Conservation (phyloP, 306 rosid species). For the Phaseolus lunatus region DNA sequence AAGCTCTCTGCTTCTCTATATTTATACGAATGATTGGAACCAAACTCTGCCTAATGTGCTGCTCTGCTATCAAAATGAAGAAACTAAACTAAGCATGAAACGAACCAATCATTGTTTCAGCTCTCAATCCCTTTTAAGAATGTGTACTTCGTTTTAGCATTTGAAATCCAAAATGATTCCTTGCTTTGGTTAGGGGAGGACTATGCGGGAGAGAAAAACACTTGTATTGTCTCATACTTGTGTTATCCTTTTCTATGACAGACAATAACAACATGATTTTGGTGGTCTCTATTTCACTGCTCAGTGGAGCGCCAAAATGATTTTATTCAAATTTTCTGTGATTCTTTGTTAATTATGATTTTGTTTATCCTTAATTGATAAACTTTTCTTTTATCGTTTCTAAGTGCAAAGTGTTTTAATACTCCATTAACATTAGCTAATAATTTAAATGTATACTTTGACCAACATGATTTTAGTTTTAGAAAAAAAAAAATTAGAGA, state of each 20-base stretch:
- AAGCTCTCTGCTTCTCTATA: conserved; percentile 28
- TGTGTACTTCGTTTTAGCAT: conserved; percentile 30
- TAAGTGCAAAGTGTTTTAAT: neutral
- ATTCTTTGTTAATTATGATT: neutral
- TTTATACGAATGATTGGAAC: neutral
- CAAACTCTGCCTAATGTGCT: neutral
- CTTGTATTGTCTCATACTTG: neutral
- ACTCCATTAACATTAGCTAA: too few species aligned
- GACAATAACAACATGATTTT: conserved; percentile 5
- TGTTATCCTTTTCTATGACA: conserved; percentile 43
- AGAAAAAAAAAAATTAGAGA: too few species aligned
- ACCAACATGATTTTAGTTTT: too few species aligned
- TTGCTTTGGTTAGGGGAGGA: conserved; percentile 40
- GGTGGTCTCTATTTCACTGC: neutral
- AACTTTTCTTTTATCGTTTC: neutral
- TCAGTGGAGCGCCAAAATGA: neutral
- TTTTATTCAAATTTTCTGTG: neutral
- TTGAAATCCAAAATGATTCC: conserved; percentile 33
- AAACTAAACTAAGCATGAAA: conserved; percentile 33
- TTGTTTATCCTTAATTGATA: neutral
- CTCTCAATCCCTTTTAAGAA: neutral
- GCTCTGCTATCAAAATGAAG: neutral
- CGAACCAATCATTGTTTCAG: conserved; percentile 35
- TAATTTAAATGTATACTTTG: too few species aligned
- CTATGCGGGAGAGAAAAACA: conserved; percentile 26